Evolutionary conservation across 768 basidiomycete species (phyloP).

Genomic region (Tricholoma matsutake): DNA sequence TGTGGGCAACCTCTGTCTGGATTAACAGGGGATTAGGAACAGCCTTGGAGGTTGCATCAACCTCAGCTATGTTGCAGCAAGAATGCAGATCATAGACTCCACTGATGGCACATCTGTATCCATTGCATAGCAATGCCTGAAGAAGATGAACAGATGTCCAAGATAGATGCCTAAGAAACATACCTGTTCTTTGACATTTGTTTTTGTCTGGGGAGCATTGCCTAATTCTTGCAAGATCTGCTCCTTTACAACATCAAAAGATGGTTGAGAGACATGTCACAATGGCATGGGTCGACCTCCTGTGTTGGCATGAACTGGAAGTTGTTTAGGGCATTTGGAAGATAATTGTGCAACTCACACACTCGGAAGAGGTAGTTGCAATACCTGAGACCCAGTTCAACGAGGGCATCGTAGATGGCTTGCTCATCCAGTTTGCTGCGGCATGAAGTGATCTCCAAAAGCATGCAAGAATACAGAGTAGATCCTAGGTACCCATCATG

Average conservation of each 20-base stretch:
- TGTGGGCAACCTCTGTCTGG: not conserved
- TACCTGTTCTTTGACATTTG: not conserved
- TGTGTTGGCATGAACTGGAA: constrained; percentile 1
- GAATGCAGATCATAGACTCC: not conserved
- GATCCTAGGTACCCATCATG: constrained; percentile 2
- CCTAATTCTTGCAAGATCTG: constrained; percentile 1
- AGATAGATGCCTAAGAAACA: constrained; percentile 1
- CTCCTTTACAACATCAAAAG: constrained; percentile 1
- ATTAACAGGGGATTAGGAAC: not conserved
- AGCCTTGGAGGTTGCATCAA: not conserved
- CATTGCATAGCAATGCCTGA: constrained; percentile 9
- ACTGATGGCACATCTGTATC: constrained; percentile 6
- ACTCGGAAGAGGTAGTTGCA: constrained; percentile 2
- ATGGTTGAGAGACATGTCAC: constrained; percentile 1
- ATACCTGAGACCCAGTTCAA: constrained; percentile 1
- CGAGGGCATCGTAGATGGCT: constrained; percentile 1
- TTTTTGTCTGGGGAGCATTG: not conserved
- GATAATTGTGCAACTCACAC: constrained; percentile 1
- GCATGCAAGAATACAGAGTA: not conserved
- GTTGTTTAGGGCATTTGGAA: not conserved
- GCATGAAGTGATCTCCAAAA: not conserved
- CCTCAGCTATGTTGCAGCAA: not conserved
- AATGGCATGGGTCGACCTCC: constrained; percentile 1
- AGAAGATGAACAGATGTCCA: not conserved
- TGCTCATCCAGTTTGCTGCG: not conserved